phyloP scores from a whole-genome alignment of 345 rosid genomes.

The Carallia brachiata region DNA sequence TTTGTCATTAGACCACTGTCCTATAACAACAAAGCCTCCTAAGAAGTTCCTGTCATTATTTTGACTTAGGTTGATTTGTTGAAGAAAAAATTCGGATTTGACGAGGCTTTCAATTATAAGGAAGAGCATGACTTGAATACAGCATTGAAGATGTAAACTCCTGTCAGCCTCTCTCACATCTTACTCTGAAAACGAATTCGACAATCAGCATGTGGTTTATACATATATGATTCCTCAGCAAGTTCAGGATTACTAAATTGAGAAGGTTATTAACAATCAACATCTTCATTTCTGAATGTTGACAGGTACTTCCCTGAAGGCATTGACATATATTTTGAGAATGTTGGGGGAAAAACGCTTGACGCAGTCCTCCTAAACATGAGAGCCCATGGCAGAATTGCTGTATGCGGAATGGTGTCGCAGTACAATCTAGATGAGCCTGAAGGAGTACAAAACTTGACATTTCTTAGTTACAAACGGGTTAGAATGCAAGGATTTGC shows the following conservation, averaged over 20 bases:
- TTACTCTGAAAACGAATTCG: too few relatives aligned
- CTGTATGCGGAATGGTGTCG: constrained; percentile 28
- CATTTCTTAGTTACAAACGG: constrained; percentile 14
- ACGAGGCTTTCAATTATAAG: constrained; percentile 64
- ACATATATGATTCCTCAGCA: too few relatives aligned
- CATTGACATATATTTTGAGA: constrained; percentile 32
- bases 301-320: constrained; percentile 4
- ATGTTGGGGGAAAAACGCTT: constrained; percentile 36
- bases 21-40: too few relatives aligned
- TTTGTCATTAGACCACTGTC: too few relatives aligned
- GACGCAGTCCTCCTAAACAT: constrained; percentile 33
- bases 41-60: neutral
- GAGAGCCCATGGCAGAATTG: constrained; percentile 27
- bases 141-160: constrained; percentile 42
- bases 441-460: constrained; percentile 32
- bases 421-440: constrained; percentile 29
- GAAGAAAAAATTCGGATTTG: constrained; percentile 57
- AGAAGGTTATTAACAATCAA: too few relatives aligned
- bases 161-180: too few relatives aligned
- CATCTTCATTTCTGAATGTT: neutral
- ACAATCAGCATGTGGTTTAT: neutral
- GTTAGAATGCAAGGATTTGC: constrained; percentile 34
- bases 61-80: constrained; percentile 41
- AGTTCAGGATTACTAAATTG: too few relatives aligned
- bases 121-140: constrained; percentile 41